Percentiles rank a stretch among this genome's conserved stretches.
These are phyloP conservation scores for Tritrichomonas musculus DNA, from an alignment of 208 protist genomes.

Conservation along the genomic window DNA sequence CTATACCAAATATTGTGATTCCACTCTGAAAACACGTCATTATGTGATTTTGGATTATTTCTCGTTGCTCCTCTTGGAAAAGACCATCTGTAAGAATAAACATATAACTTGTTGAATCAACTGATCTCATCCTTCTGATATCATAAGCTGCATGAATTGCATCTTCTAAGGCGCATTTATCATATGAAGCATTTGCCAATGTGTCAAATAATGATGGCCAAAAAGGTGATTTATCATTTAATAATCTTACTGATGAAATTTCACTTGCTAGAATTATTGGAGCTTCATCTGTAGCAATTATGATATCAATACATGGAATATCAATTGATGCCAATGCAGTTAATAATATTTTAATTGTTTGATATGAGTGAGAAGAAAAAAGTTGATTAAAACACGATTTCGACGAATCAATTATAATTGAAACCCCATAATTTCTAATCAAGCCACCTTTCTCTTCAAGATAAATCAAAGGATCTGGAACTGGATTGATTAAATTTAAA, in stretches of 20 bases:
- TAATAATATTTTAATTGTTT: not conserved
- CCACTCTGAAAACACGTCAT: not conserved
- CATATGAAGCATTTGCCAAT: not conserved
- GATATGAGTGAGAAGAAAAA: not conserved
- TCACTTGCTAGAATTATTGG: not conserved
- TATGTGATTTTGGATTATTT: not conserved
- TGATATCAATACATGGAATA: not conserved
- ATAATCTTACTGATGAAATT: not conserved
- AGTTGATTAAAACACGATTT: not conserved
- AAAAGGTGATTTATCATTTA: not conserved
- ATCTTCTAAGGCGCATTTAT: not conserved
- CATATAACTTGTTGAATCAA: not conserved
- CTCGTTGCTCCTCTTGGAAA: not conserved
- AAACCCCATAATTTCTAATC: not conserved
- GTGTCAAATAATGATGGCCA: not conserved
- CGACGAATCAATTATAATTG: not conserved
- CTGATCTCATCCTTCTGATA: not conserved
- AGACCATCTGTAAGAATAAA: not conserved
- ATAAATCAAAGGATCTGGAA: constrained; percentile 4
- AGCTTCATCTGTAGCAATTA: not conserved
- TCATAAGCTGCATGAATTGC: not conserved
- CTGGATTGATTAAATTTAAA: not conserved
- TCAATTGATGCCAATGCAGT: not conserved
- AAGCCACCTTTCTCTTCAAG: not conserved
- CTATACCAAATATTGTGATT: not conserved